phyloP scores from a whole-genome alignment of 306 rosid species.

The Rosa multiflora region DNA sequence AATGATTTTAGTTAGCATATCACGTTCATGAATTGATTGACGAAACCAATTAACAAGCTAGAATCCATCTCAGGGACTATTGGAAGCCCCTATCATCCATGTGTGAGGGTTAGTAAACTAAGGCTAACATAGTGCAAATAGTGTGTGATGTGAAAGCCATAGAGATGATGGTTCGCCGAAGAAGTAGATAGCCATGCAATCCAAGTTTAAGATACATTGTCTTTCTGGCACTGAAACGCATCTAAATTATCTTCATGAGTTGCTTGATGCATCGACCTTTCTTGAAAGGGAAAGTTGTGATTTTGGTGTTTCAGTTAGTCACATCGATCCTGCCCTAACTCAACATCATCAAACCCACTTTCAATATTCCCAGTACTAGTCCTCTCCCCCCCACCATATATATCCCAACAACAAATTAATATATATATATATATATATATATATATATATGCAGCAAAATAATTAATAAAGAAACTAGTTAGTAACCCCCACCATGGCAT shows the following conservation, averaged over 20 bases:
- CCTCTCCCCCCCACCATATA: background rate
- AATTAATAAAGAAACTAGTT: background rate
- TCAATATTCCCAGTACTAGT: background rate
- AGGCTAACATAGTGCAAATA: background rate
- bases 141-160: background rate
- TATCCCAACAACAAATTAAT: background rate
- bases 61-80: background rate
- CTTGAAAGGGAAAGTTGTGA: slow-evolving; percentile 49
- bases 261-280: slow-evolving; percentile 12
- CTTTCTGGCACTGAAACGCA: background rate
- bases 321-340: slow-evolving; percentile 39
- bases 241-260: background rate
- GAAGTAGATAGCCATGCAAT: background rate
- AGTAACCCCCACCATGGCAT: background rate
- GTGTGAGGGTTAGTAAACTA: background rate
- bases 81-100: background rate
- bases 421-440: background rate
- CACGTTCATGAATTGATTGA: background rate
- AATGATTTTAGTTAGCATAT: background rate
- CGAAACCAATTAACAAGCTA: background rate
- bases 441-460: too few relatives aligned
- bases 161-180: background rate
- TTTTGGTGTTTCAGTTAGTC: slow-evolving; percentile 67
- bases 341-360: slow-evolving; percentile 13
- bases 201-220: background rate